Percentiles rank a stretch among this genome's conserved stretches.
phyloP scores from a whole-genome alignment of 2,329 filamentous ascomycete species.

The Fusarium sp. region DNA sequence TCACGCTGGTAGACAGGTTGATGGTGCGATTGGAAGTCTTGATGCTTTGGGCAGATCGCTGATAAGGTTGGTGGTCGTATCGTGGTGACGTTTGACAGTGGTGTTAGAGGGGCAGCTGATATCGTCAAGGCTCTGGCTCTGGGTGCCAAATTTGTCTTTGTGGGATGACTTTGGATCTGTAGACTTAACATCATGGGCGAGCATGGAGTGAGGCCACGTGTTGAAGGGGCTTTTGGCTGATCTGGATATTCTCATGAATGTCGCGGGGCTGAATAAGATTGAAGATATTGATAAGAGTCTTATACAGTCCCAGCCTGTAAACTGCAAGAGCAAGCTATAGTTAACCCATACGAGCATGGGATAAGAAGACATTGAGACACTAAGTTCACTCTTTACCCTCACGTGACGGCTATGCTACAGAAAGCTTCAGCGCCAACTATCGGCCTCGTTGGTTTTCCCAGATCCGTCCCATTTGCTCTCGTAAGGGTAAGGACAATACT shows the following conservation, averaged over 20 bases:
- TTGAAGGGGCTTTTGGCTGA: slow-evolving; percentile 4
- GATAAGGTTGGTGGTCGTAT: slow-evolving; percentile 12
- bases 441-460: background rate
- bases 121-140: slow-evolving; percentile 21
- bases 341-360: background rate
- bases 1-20: background rate
- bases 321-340: background rate
- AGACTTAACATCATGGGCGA: slow-evolving; percentile 19
- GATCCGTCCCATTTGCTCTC: slow-evolving; percentile 9
- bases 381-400: background rate
- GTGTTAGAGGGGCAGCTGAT: slow-evolving; percentile 17
- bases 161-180: slow-evolving; percentile 18
- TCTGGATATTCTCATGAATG: slow-evolving; percentile 8
- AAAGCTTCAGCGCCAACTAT: background rate
- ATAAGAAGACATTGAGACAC: background rate
- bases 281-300: slow-evolving; percentile 1
- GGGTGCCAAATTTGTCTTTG: slow-evolving; percentile 19
- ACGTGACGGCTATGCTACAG: background rate
- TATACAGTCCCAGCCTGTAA: background rate
- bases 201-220: slow-evolving; percentile 14
- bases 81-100: slow-evolving; percentile 15
- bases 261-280: background rate
- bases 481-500: slow-evolving; percentile 6
- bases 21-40: slow-evolving; percentile 2
- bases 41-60: background rate